These are phyloP conservation scores for Chrysopogon serrulatus DNA, from an alignment of 176 grass and related monocot species.

Conservation along the genomic window DNA sequence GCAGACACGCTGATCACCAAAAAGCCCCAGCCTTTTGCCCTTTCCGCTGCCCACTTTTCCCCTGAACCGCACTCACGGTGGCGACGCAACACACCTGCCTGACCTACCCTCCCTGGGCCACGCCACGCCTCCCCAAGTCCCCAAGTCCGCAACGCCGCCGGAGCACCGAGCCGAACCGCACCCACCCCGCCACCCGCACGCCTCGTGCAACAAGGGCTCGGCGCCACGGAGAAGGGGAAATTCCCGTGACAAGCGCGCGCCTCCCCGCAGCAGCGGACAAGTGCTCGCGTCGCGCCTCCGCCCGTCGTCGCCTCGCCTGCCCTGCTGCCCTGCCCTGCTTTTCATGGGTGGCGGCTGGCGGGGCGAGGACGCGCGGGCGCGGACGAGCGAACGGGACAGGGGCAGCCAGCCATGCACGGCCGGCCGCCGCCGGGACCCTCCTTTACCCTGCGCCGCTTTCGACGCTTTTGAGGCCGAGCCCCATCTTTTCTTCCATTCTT, in stretches of 20 bases:
- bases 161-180: not conserved
- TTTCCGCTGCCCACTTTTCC: slow-evolving; percentile 16
- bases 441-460: slow-evolving; percentile 48
- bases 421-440: not conserved
- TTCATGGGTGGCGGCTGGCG: slow-evolving; percentile 46
- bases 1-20: not conserved
- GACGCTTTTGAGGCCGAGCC: slow-evolving; percentile 70
- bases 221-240: slow-evolving; percentile 12
- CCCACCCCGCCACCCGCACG: no score
- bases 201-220: slow-evolving; percentile 17
- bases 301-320: no score
- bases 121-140: slow-evolving; percentile 10
- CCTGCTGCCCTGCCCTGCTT: slow-evolving; percentile 49
- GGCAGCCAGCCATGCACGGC: not conserved
- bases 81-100: slow-evolving; percentile 7
- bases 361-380: not conserved
- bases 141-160: not conserved
- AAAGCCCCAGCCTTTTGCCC: not conserved
- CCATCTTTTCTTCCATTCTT: slow-evolving; percentile 49
- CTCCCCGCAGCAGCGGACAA: slow-evolving; percentile 62
- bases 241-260: slow-evolving; percentile 66
- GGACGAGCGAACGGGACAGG: slow-evolving; percentile 56
- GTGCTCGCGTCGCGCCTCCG: slow-evolving; percentile 32
- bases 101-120: slow-evolving; percentile 22
- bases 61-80: not conserved